These are phyloP conservation scores for Teunomyces funiuensis DNA, from an alignment of 805 yeast species.

Conservation along the genomic window DNA sequence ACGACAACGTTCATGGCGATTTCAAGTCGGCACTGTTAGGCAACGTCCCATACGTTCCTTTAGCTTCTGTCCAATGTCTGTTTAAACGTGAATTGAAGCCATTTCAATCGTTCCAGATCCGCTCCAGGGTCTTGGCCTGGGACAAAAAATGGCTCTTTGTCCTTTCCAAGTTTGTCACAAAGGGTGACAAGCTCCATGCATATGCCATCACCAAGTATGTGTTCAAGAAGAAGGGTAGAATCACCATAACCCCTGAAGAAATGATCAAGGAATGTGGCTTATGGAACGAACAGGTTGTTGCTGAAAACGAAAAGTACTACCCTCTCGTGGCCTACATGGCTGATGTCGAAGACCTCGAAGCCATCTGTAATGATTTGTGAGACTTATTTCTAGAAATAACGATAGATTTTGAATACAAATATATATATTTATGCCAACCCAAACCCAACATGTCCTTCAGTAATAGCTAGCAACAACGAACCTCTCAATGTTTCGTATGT, in stretches of 20 bases:
- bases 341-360: not conserved
- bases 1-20: conserved; percentile 38
- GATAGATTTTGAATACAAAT: no score
- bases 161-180: conserved; percentile 56
- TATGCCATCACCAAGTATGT: conserved; percentile 76
- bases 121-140: conserved; percentile 72
- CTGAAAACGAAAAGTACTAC: conserved; percentile 39
- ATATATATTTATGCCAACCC: conserved; percentile 59
- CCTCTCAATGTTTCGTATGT: conserved; percentile 83
- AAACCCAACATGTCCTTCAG: conserved; percentile 96
- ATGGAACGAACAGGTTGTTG: conserved; percentile 50
- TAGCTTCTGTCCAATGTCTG: conserved; percentile 66
- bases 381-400: not conserved
- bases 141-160: conserved; percentile 84
- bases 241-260: conserved; percentile 67
- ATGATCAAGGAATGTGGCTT: conserved; percentile 58
- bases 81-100: conserved; percentile 76
- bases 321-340: conserved; percentile 35
- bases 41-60: conserved; percentile 66
- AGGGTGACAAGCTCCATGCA: conserved; percentile 44
- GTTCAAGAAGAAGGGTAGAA: conserved; percentile 67
- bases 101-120: conserved; percentile 55
- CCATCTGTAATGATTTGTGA: not conserved
- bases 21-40: conserved; percentile 23
- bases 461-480: conserved; percentile 76